Conservation (phyloP, 768 basidiomycete species). For the Filobasidium floriforme region DNA sequence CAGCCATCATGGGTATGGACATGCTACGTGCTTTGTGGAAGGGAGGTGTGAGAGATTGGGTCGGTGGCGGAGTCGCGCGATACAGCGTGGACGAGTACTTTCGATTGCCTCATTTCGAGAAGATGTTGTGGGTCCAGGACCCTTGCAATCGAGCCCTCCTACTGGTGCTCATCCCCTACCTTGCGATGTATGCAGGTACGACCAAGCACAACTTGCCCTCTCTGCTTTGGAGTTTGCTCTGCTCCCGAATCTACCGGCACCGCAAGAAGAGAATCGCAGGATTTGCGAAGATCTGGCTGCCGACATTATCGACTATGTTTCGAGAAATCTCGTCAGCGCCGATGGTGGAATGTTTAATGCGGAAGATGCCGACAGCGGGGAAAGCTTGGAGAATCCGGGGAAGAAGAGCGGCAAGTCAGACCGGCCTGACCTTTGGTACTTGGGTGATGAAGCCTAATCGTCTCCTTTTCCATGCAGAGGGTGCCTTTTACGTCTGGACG, state of each 20-base stretch:
- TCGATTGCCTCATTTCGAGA: conserved; percentile 50
- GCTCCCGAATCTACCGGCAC: conserved; percentile 22
- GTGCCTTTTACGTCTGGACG: conserved; percentile 49
- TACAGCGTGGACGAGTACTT: conserved; percentile 49
- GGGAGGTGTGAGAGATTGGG: conserved; percentile 48
- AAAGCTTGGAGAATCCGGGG: conserved; percentile 30
- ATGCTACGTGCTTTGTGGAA: conserved; percentile 40
- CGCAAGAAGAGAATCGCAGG: conserved; percentile 18
- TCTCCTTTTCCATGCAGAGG: conserved; percentile 34
- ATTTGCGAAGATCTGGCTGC: conserved; percentile 38
- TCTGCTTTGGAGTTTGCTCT: conserved; percentile 30
- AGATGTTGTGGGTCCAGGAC: conserved; percentile 44
- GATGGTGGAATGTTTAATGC: conserved; percentile 47
- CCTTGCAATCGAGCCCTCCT: too few species aligned
- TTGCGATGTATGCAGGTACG: conserved; percentile 36
- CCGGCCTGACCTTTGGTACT: neutral
- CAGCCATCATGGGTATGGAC: conserved; percentile 30
- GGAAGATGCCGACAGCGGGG: conserved; percentile 49
- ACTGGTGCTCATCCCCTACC: neutral
- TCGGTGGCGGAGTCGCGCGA: conserved; percentile 47
- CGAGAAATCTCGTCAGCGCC: conserved; percentile 43
- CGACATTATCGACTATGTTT: conserved; percentile 45
- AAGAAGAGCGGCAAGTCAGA: conserved; percentile 33
- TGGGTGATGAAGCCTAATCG: neutral
- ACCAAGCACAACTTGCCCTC: conserved; percentile 46